phyloP scores from a whole-genome alignment of 257 asterid species.

The Oldenlandia corymbosa region DNA sequence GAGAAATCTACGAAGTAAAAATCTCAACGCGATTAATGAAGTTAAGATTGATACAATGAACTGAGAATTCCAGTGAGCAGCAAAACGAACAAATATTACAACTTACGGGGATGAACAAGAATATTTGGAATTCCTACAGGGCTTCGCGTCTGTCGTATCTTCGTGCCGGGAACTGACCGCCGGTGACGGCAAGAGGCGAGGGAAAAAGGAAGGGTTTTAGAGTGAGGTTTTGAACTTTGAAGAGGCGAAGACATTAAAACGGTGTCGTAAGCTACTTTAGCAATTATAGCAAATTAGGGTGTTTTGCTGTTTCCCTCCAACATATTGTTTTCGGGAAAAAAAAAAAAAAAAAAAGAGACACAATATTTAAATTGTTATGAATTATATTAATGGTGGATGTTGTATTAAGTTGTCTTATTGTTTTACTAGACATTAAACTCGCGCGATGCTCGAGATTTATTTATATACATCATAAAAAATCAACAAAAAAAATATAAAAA shows the following conservation, averaged over 20 bases:
- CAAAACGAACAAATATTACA: neutral
- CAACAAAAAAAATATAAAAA: no score
- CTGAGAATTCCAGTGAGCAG: neutral
- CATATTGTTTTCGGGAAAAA: no score
- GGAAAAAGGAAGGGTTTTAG: neutral
- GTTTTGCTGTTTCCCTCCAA: no score
- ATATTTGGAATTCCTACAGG: neutral
- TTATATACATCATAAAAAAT: no score
- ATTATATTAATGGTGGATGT: no score
- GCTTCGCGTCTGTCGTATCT: neutral
- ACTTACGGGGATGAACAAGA: conserved; percentile 4
- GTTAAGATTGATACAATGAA: neutral
- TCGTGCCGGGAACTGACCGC: neutral
- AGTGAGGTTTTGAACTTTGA: neutral
- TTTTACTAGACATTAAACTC: no score
- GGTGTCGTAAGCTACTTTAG: neutral
- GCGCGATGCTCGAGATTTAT: no score
- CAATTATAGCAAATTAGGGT: no score
- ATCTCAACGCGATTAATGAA: neutral
- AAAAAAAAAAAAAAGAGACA: no score
- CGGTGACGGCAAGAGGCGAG: neutral
- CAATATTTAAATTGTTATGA: no score
- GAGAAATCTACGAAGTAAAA: neutral
- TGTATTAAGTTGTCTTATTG: no score
- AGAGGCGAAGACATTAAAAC: neutral